Percentiles rank a stretch among this genome's conserved stretches.
phyloP scores from a whole-genome alignment of 345 rosid genomes.

The Cardamine resedifolia region DNA sequence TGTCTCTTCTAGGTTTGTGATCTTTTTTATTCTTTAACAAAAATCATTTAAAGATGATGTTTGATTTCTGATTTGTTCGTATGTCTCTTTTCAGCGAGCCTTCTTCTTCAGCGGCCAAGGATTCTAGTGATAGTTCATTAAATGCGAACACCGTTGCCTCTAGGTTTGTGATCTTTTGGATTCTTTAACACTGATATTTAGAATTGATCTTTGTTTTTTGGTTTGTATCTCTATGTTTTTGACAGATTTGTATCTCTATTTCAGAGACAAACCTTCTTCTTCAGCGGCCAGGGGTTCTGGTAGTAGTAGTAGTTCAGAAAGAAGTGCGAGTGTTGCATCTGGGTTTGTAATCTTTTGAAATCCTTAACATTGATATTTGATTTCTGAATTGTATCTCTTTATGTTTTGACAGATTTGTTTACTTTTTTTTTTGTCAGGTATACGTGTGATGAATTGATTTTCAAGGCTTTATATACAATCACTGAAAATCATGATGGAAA shows the following conservation, averaged over 20 bases:
- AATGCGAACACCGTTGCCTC: neutral
- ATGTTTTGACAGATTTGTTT: neutral
- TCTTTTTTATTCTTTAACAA: too few species aligned
- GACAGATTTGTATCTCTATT: neutral
- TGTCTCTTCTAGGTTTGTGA: too few species aligned
- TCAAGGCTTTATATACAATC: slow-evolving; percentile 52
- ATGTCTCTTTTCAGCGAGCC: neutral
- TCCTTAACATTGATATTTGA: neutral
- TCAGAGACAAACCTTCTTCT: neutral
- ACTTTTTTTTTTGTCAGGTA: slow-evolving; percentile 27
- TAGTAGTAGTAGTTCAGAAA: neutral
- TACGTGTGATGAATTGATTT: slow-evolving; percentile 42
- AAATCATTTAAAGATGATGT: too few species aligned
- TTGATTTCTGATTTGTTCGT: too few species aligned
- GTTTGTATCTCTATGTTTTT: neutral
- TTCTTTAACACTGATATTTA: neutral
- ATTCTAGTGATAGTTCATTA: too few species aligned
- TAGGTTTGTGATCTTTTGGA: neutral
- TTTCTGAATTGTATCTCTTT: neutral
- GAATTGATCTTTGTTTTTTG: neutral
- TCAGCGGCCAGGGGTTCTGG: neutral
- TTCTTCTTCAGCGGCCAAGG: neutral
- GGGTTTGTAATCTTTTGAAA: neutral
- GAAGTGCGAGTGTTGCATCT: neutral
- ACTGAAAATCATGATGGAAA: slow-evolving; percentile 40